Evolutionary conservation across 1,284 basidiomycete genomes (phyloP).

Genomic region (Earliella scabrosa): DNA sequence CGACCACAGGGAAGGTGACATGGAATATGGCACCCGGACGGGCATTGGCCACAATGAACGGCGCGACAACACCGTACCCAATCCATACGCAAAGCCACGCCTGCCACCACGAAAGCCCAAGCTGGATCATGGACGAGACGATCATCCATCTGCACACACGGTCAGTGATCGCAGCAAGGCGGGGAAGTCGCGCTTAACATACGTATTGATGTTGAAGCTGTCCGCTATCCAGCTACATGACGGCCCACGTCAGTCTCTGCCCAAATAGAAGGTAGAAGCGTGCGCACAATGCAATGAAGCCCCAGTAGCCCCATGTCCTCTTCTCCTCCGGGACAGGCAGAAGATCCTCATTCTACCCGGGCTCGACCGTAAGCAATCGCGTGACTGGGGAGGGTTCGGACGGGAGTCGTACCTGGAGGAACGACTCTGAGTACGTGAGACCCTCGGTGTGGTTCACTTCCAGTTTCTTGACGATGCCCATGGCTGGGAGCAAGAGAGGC

Average conservation of each 20-base stretch:
- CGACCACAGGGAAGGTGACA: slow-evolving; percentile 82
- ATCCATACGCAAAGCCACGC: slow-evolving; percentile 81
- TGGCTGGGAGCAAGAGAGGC: slow-evolving; percentile 2
- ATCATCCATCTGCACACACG: slow-evolving; percentile 66
- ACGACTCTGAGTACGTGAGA: slow-evolving; percentile 33
- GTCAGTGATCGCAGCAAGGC: slow-evolving; percentile 4
- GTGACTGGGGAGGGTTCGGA: neutral
- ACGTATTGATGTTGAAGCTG: slow-evolving; percentile 83
- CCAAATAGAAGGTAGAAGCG: slow-evolving; percentile 3
- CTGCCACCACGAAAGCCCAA: slow-evolving; percentile 84
- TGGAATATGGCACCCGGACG: slow-evolving; percentile 81
- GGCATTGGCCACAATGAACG: slow-evolving; percentile 82
- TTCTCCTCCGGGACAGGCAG: slow-evolving; percentile 61
- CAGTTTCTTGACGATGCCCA: slow-evolving; percentile 25
- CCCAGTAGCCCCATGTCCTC: slow-evolving; percentile 62
- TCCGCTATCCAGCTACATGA: slow-evolving; percentile 74
- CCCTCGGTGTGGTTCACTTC: slow-evolving; percentile 27
- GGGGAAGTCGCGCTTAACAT: slow-evolving; percentile 36
- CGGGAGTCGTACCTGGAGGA: slow-evolving; percentile 32
- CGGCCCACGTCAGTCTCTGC: neutral
- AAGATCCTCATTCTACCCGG: slow-evolving; percentile 63
- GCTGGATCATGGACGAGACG: slow-evolving; percentile 74
- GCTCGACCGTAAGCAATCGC: neutral
- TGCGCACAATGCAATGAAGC: slow-evolving; percentile 67
- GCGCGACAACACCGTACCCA: slow-evolving; percentile 74